Conservation (phyloP, 495 filamentous ascomycete species). For the Umbilicaria muhlenbergii region DNA sequence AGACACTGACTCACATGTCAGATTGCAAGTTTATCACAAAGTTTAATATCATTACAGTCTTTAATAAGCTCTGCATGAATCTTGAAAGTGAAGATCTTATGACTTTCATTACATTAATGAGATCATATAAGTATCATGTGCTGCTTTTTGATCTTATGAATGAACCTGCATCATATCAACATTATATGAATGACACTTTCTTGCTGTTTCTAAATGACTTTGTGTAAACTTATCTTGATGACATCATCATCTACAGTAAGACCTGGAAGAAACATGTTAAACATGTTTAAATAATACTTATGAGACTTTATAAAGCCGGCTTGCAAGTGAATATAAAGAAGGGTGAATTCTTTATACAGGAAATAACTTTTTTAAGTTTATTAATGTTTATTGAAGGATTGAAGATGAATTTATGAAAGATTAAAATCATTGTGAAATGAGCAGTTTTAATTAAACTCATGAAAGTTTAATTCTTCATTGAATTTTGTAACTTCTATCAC, state of each 20-base stretch:
- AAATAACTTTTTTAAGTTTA: slow-evolving; percentile 12
- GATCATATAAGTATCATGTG: background rate
- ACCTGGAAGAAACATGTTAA: slow-evolving; percentile 1
- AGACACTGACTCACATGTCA: background rate
- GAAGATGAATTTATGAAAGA: slow-evolving; percentile 8
- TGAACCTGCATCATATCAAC: background rate
- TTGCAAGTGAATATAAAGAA: slow-evolving; percentile 12
- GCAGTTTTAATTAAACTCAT: slow-evolving; percentile 3
- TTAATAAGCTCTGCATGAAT: background rate
- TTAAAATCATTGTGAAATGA: slow-evolving; percentile 7
- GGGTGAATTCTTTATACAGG: slow-evolving; percentile 12
- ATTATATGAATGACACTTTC: slow-evolving; percentile 16
- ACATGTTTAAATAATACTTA: slow-evolving; percentile 7
- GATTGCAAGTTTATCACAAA: background rate
- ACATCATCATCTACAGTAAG: slow-evolving; percentile 11
- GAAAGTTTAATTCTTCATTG: slow-evolving; percentile 12
- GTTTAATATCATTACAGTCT: background rate
- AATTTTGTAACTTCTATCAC: slow-evolving; percentile 15
- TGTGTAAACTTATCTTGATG: background rate
- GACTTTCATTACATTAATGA: background rate
- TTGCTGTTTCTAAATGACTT: background rate
- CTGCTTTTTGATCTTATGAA: background rate
- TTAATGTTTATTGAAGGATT: slow-evolving; percentile 11
- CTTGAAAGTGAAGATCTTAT: background rate
- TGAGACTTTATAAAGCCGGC: slow-evolving; percentile 2